These are phyloP conservation scores for Wallemia mellicola DNA, from an alignment of 1,284 basidiomycete species.

Conservation along the genomic window DNA sequence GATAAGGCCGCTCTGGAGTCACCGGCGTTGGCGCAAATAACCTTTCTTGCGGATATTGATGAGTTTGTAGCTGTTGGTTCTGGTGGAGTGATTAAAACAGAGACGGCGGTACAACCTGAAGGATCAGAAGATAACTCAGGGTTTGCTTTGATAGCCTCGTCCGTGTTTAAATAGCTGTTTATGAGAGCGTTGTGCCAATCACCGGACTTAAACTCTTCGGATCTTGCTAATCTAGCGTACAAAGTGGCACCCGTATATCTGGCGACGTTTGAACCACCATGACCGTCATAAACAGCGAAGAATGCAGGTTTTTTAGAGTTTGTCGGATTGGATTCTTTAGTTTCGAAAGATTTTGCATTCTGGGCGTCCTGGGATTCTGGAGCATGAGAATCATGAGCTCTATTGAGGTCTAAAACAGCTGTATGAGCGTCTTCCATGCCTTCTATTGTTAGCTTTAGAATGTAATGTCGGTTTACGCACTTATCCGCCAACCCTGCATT, in stretches of 20 bases:
- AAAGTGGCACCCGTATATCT: constrained; percentile 70
- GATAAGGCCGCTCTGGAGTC: constrained; percentile 84
- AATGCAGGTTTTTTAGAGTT: constrained; percentile 26
- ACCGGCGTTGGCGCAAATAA: constrained; percentile 50
- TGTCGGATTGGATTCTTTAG: constrained; percentile 1
- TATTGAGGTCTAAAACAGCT: background rate
- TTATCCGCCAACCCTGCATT: constrained; percentile 99
- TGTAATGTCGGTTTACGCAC: constrained; percentile 24
- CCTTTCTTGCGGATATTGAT: background rate
- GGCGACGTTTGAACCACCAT: constrained; percentile 77
- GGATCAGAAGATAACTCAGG: constrained; percentile 64
- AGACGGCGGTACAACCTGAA: constrained; percentile 88
- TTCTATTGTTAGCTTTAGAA: constrained; percentile 15
- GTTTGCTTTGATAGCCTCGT: constrained; percentile 68
- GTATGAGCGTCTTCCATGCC: constrained; percentile 97
- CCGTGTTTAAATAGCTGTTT: constrained; percentile 68
- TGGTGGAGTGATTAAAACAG: constrained; percentile 38
- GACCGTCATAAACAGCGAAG: constrained; percentile 94
- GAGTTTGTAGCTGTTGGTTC: background rate
- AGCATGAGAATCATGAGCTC: background rate
- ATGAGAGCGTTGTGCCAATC: constrained; percentile 54
- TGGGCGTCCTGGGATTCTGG: background rate
- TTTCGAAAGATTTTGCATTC: background rate
- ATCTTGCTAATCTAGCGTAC: constrained; percentile 42
- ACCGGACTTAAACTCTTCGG: constrained; percentile 38